Base-by-base conservation (phyloP, 108 stramenopile species). In the Cylindrotheca closterium region DNA sequence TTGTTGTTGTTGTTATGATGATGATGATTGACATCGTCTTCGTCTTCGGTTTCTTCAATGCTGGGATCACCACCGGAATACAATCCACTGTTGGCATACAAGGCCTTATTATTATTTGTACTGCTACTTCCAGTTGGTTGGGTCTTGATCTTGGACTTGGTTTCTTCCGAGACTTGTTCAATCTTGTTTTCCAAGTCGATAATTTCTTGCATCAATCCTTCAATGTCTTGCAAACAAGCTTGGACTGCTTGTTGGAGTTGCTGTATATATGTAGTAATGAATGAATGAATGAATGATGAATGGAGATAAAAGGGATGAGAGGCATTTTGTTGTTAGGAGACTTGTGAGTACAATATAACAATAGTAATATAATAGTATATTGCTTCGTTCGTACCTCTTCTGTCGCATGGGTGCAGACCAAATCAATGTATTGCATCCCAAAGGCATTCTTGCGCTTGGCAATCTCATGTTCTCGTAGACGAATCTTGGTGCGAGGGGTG, bases 131-230 rank as follows among this genome's bases (percentile, higher is more conserved):
- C 17, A 15, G 12, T 45, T 45, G 21, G 51, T 15, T 42, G 7
- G 37, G 71, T 68, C 49, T 76, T 77, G 28, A 79, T 74, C 78
- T 86, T 81, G 31, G 73, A 70, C 23, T 87, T 83, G 26, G 67
- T 69, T 83, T 84, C 87, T 80, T 84, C 86, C 34, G 52, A 51
- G 8, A 81, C 70, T 78, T 85, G 80, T 30, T 58, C 71, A 33
- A 84, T 82, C 62, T 93, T 87, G 58, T 63, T 83, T 25, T 71
- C 68, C 51, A 81, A 67, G 4, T 65, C 83, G 45, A 86, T 76
- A 45, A 58, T 79, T 15, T 42, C 10, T 22, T 88, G 88, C 66
- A 89, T 75, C 56, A 93, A 46, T 62, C 90, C 85, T 63, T 86
- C 79, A 24, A 93, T 78, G 60, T 93, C 88, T 58, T 89, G 83